A percentile compares a stretch with the other conserved stretches of the same genome.
Conservation (phyloP, 805 yeast genomes). For the Priceomyces melissophilus region DNA sequence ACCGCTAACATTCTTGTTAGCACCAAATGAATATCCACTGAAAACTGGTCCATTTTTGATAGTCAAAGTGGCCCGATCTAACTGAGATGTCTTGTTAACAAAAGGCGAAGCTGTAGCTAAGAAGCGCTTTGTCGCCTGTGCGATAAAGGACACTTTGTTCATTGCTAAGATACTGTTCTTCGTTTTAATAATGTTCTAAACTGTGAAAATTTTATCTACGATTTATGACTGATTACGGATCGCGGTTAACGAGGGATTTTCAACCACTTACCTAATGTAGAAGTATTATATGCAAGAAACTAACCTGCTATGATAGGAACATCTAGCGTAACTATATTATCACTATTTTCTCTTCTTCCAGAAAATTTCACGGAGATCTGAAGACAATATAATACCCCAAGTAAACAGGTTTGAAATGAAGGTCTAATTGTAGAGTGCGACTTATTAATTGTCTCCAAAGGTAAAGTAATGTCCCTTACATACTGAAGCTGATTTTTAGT, state of each 20-base stretch:
- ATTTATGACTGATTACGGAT: slow-evolving; percentile 28
- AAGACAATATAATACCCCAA: slow-evolving; percentile 56
- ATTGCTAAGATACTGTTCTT: background rate
- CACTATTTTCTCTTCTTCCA: slow-evolving; percentile 36
- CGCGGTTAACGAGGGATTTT: slow-evolving; percentile 28
- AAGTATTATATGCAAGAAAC: slow-evolving; percentile 2
- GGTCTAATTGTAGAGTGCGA: slow-evolving; percentile 54
- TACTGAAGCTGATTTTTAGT: slow-evolving; percentile 14
- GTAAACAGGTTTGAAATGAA: slow-evolving; percentile 58
- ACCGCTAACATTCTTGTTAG: slow-evolving; percentile 87
- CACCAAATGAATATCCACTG: slow-evolving; percentile 94
- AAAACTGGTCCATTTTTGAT: slow-evolving; percentile 91
- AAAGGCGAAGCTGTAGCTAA: slow-evolving; percentile 37
- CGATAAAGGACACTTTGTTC: background rate
- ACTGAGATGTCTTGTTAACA: slow-evolving; percentile 34
- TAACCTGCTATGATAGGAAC: slow-evolving; percentile 36
- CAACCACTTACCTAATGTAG: slow-evolving; percentile 21
- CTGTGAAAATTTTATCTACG: slow-evolving; percentile 8
- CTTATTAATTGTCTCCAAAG: slow-evolving; percentile 40
- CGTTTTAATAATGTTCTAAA: background rate
- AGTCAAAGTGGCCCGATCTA: slow-evolving; percentile 85
- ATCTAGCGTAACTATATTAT: slow-evolving; percentile 31
- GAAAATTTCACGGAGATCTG: slow-evolving; percentile 45
- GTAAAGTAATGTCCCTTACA: slow-evolving; percentile 34
- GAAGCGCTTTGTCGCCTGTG: slow-evolving; percentile 16